Evolutionary conservation across 768 basidiomycete species (phyloP), one percentile per base, ranked within the genome.

Genomic region (Hemileccinum rubropunctum): DNA sequence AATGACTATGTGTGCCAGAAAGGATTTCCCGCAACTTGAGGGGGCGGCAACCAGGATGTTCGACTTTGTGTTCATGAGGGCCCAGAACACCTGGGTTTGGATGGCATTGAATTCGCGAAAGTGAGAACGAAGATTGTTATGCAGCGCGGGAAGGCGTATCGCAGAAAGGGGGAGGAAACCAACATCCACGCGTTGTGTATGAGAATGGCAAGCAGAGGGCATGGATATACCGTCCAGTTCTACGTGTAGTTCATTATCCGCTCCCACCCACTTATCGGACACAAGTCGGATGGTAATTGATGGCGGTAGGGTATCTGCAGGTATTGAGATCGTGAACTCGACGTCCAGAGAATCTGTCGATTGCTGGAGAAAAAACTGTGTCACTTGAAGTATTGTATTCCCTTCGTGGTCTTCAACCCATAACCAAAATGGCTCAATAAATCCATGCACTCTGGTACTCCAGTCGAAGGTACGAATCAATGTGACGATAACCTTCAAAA

Each of bases 241-340:
- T 35, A 98, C 73, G 2, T 58, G 54, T 8, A 85, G 59, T 52
- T 87, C 83, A 46, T 90, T 82, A 59, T 97, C 94, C 1, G 94
- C 88, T 3, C 92, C 92, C 56, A 97, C 75, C 97, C 97, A 99
- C 51, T 82, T 79, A 68, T 98, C 95, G 7, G 93, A 98, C 39
- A 91, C 79, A 33, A 82, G 85, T 15, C 90, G 82, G 48, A 97
- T 77, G 6, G 79, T 86, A 18, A 98, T 71, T 3, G 75, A 82
- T 3, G 83, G 71, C 0, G 90, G 88, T 4, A 78, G 73, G 35
- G 73, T 71, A 21, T 77, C 76, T 23, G 74, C 71, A 7, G 81
- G 74, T 39, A 97, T 77, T 0, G 92, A 81, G 46, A 98, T 83
- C 40, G 91, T 73, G 61, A 98, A 98, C 44, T 91, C 84, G 28